A percentile compares a stretch with the other conserved stretches of the same genome.
phyloP scores from a whole-genome alignment of 2,329 filamentous ascomycete species.

The Cordyceps fumosorosea region DNA sequence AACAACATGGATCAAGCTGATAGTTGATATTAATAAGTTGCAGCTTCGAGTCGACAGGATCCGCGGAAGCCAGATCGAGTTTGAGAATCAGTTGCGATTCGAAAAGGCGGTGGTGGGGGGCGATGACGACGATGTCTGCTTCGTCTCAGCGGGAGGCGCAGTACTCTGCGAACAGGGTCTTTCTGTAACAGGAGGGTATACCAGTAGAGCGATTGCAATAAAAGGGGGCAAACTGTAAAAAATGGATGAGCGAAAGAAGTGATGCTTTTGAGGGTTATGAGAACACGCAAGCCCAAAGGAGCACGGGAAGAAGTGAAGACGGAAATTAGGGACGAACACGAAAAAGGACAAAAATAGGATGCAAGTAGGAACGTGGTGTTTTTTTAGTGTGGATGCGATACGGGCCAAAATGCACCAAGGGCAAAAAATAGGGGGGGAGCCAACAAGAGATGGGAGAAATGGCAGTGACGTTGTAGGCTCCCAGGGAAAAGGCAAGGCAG shows the following conservation, averaged over 20 bases:
- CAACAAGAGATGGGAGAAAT: background rate
- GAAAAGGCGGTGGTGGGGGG: slow-evolving; percentile 11
- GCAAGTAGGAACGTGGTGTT: slow-evolving; percentile 7
- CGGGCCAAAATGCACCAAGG: slow-evolving; percentile 3
- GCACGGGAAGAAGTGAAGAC: background rate
- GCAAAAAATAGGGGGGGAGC: slow-evolving; percentile 15
- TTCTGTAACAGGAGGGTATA: background rate
- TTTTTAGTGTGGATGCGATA: slow-evolving; percentile 7
- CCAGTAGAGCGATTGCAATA: background rate
- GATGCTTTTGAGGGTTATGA: background rate
- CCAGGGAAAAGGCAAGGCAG: no score
- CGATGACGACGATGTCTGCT: slow-evolving; percentile 12
- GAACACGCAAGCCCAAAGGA: background rate
- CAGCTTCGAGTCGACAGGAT: background rate
- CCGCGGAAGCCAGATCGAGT: background rate
- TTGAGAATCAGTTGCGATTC: background rate
- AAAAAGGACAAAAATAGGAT: slow-evolving; percentile 11
- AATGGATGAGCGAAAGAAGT: background rate
- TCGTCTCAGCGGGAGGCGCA: slow-evolving; percentile 7
- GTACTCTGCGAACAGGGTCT: background rate
- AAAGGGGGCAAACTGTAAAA: background rate
- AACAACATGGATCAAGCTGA: background rate
- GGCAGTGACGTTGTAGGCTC: background rate
- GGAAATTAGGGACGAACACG: background rate
- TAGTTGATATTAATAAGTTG: slow-evolving; percentile 1